Conservation (phyloP, 2,329 filamentous ascomycete genomes). For the Colletotrichum karsti region DNA sequence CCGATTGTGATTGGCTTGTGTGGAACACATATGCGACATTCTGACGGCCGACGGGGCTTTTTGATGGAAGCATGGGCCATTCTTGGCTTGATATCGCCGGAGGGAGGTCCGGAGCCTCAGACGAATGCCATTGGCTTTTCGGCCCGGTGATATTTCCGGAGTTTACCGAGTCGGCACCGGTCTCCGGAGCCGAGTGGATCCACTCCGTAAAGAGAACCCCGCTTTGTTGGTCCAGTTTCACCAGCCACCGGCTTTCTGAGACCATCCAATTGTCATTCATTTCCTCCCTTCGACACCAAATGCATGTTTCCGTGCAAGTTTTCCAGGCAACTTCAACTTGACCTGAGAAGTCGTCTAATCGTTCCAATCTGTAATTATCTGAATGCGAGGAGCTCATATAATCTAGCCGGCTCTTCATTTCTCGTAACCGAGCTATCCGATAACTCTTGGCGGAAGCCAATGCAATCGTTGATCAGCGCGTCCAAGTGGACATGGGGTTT, state of each 20-base stretch:
- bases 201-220: not conserved
- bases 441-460: not conserved
- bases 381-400: not conserved
- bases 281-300: not conserved
- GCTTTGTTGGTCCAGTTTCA: not conserved
- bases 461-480: conserved; percentile 1
- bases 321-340: no score
- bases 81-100: no score
- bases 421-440: not conserved
- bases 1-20: no score
- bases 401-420: not conserved
- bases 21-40: no score
- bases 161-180: not conserved
- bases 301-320: no score
- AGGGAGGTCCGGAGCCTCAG: no score
- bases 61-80: no score
- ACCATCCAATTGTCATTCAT: not conserved
- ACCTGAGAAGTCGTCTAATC: no score
- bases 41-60: no score
- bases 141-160: no score
- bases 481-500: conserved; percentile 19
- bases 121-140: no score
- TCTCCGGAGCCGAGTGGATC: not conserved
- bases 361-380: no score
- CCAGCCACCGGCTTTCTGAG: not conserved